Percentiles rank a stretch among this genome's conserved stretches.
Conservation (phyloP, 129 eudicot genomes). For the Artemisia tridentata region DNA sequence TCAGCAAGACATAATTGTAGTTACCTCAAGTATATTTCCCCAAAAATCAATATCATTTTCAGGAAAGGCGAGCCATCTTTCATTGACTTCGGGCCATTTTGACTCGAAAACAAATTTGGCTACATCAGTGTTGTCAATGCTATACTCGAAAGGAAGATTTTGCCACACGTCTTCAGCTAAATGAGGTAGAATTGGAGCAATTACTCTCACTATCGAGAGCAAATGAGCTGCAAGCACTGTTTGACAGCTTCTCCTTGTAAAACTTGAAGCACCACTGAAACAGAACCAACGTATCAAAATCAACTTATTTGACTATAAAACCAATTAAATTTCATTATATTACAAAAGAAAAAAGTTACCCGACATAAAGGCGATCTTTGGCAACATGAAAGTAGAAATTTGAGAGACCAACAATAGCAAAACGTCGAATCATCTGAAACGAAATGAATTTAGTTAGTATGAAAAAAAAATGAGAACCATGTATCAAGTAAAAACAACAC, state of each 20-base stretch:
- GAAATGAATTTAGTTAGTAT: no score
- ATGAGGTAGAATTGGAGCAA: constrained; percentile 96
- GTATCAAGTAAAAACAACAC: background rate
- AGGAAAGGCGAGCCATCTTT: constrained; percentile 67
- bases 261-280: constrained; percentile 73
- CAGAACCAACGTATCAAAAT: constrained; percentile 10
- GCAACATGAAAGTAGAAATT: no score
- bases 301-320: constrained; percentile 4
- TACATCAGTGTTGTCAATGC: constrained; percentile 37
- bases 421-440: no score
- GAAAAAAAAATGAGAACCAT: no score
- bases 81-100: constrained; percentile 72
- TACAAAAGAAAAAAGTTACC: no score
- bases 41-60: constrained; percentile 67
- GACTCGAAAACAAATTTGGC: constrained; percentile 86
- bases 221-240: constrained; percentile 92
- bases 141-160: constrained; percentile 78
- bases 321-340: background rate
- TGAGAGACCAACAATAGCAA: no score
- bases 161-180: constrained; percentile 99
- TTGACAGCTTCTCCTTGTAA: constrained; percentile 90
- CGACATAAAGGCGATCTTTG: no score
- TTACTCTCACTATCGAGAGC: constrained; percentile 63
- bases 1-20: background rate
- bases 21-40: constrained; percentile 90